Base-by-base conservation (phyloP, 495 filamentous ascomycete species). In the Bacidia gigantensis region DNA sequence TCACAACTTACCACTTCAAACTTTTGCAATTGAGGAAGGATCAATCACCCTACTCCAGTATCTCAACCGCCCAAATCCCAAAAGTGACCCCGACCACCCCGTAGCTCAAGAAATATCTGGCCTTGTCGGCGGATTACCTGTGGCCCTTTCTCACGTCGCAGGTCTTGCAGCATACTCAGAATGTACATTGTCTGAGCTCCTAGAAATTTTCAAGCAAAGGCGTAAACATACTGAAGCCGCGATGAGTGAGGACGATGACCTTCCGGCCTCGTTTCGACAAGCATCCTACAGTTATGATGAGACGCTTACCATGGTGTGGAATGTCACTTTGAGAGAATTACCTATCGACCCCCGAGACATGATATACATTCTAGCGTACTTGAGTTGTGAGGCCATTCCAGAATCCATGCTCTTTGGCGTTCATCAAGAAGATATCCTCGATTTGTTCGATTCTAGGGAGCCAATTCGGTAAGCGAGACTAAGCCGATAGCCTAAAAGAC, bases 181-280 rank as follows among this genome's bases (percentile, higher is more conserved):
- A 2, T 53, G 51, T 25, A 52, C 25, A 11, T 47, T 64, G 10
- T 23, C 47, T 2, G 62, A 64, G 2, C 57, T 62, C 11, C 40
- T 61, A n/a, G 62, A 62, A 21, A 57, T 61, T 23, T 62, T 58
- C 55, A 54, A 59, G 17, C 60, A 61, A 51, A 55, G 51, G 38
- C 46, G 45, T 9, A 47, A 26, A 21, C 42, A 45, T 29, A 57
- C 17, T 23, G 42, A 53, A 17, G 55, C 42, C 3, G 39, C 57
- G 9, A 51, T 22, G 3, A 51, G 3, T 12, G 49, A 51, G 35
- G 49, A 51, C 49, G 49, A 51, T 24, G 49, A 51, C 25, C 38
- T 51, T 7, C 49, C 49, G n/a, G 49, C 49, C 11, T 39, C 49
- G 39, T 51, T 51, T 14, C 49, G 49, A 17, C 49, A 51, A 21